These are phyloP conservation scores for Pelargonium fulgidum DNA, from an alignment of 441 rosid species.

Conservation along the genomic window DNA sequence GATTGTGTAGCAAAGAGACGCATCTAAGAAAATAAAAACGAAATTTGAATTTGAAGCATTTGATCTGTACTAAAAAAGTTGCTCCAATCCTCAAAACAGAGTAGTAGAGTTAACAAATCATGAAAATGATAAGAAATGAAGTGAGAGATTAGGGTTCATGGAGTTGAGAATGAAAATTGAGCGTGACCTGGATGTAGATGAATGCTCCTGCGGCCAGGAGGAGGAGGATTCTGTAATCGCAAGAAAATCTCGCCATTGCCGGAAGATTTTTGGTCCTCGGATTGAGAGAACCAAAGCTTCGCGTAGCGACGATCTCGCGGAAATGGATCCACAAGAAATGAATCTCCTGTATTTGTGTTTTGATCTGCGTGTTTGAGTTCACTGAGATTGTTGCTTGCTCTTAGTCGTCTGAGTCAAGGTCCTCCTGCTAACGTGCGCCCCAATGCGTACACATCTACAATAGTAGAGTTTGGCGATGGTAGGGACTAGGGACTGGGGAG, in stretches of 20 bases:
- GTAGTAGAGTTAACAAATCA: background rate
- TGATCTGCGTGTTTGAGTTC: no score
- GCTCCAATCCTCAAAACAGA: background rate
- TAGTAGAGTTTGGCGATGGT: no score
- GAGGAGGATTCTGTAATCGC: constrained; percentile 77
- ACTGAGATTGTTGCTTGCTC: no score
- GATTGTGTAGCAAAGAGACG: constrained; percentile 82
- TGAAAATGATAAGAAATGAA: background rate
- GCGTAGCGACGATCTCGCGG: no score
- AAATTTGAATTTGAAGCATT: background rate
- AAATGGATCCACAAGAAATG: no score
- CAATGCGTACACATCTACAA: no score
- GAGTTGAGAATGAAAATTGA: background rate
- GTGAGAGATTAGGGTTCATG: background rate
- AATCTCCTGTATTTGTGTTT: no score
- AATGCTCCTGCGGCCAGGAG: constrained; percentile 65
- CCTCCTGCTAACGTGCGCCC: no score
- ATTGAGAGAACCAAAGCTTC: no score
- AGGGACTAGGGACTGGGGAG: no score
- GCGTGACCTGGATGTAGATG: constrained; percentile 67
- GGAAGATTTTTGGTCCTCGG: background rate
- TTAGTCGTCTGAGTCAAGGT: no score
- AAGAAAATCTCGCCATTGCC: constrained; percentile 36
- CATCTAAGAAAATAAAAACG: constrained; percentile 38
- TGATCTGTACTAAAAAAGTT: background rate